Evolutionary conservation across 306 rosid species (phyloP).

Genomic region (Citrullus colocynthis): DNA sequence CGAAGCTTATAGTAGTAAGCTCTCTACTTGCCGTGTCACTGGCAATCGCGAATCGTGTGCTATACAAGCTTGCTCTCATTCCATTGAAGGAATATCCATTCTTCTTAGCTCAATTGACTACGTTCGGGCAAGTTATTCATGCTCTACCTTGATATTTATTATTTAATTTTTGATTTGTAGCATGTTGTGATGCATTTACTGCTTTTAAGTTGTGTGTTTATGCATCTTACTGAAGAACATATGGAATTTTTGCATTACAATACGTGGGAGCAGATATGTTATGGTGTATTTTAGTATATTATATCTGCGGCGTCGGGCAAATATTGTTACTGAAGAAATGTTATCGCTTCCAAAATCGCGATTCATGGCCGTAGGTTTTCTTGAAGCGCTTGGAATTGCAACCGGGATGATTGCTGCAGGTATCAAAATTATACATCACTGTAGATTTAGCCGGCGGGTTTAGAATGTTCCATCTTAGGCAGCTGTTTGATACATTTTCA

Average conservation of each 20-base stretch:
- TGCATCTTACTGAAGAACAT: neutral
- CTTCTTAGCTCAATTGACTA: slow-evolving; percentile 72
- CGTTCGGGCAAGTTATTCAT: slow-evolving; percentile 43
- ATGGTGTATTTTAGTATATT: slow-evolving; percentile 51
- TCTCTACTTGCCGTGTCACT: slow-evolving; percentile 31
- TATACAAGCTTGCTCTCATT: slow-evolving; percentile 77
- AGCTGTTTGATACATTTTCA: neutral
- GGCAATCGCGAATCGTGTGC: slow-evolving; percentile 72
- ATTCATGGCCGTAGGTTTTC: slow-evolving; percentile 50
- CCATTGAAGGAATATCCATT: slow-evolving; percentile 73
- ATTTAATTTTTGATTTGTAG: neutral
- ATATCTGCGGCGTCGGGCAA: slow-evolving; percentile 41
- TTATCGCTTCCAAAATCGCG: slow-evolving; percentile 53
- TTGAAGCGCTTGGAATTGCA: slow-evolving; percentile 81
- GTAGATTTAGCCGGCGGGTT: neutral
- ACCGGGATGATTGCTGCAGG: slow-evolving; percentile 83
- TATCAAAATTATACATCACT: slow-evolving; percentile 11
- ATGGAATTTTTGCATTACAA: neutral
- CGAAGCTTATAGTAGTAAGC: slow-evolving; percentile 20
- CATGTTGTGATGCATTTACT: neutral
- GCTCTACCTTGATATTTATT: neutral
- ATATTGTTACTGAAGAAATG: slow-evolving; percentile 75
- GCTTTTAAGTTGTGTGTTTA: neutral
- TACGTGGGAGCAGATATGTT: slow-evolving; percentile 38
- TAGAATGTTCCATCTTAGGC: neutral